Evolutionary conservation across 1,284 basidiomycete genomes (phyloP).

Genomic region (Rugiboletus extremiorientalis): DNA sequence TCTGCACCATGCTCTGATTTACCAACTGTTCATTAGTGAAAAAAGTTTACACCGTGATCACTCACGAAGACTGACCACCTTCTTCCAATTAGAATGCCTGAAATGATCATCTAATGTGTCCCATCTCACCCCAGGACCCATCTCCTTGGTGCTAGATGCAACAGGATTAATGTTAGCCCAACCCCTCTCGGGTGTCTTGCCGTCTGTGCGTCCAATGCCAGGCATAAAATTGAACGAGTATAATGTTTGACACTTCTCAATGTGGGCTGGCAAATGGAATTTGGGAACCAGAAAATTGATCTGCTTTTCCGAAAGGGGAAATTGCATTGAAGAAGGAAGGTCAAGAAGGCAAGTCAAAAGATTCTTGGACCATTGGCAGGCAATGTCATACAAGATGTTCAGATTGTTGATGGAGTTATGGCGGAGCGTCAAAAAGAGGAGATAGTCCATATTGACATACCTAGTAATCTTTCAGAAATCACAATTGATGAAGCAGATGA

Average conservation of each 20-base stretch:
- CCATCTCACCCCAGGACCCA: conserved; percentile 6
- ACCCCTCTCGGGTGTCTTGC: background rate
- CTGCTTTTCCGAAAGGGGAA: background rate
- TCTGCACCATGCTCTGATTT: too few species aligned
- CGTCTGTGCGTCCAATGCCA: background rate
- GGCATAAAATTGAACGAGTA: background rate
- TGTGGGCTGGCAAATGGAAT: conserved; percentile 8
- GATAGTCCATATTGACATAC: background rate
- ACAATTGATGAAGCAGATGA: too few species aligned
- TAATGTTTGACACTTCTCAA: background rate
- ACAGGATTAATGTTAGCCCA: background rate
- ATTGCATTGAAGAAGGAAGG: too few species aligned
- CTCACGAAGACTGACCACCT: background rate
- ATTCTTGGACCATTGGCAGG: background rate
- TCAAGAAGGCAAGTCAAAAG: background rate
- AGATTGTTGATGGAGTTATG: background rate
- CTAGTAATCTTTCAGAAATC: background rate
- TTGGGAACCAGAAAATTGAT: background rate
- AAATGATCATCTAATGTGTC: conserved; percentile 24
- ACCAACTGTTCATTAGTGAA: too few species aligned
- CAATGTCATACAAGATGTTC: background rate
- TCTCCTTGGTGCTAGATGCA: conserved; percentile 1
- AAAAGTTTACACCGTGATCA: too few species aligned
- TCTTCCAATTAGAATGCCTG: background rate
- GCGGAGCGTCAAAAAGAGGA: background rate